Conservation (phyloP, 345 rosid genomes). For the Sapria himalayana region DNA sequence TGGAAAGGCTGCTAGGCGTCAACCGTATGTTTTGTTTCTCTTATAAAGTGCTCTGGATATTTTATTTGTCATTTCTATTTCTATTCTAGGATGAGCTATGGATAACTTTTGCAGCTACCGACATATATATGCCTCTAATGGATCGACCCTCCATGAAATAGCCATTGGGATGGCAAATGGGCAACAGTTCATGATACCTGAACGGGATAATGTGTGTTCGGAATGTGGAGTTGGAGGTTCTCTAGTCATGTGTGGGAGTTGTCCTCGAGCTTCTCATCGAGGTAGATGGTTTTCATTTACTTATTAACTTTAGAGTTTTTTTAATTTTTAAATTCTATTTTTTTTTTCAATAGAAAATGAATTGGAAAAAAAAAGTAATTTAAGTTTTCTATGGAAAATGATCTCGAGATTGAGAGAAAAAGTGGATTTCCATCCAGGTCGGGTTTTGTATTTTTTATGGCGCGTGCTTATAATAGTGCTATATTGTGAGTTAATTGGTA, state of each 20-base stretch:
- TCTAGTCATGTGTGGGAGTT: constrained; percentile 51
- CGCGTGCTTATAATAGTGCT: no score
- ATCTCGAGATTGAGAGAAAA: no score
- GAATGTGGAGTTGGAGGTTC: constrained; percentile 74
- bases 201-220: constrained; percentile 76
- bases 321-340: no score
- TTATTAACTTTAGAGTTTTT: neutral
- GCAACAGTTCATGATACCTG: constrained; percentile 39
- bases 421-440: no score
- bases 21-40: constrained; percentile 74
- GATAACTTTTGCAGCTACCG: constrained; percentile 43
- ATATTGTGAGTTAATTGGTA: no score
- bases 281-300: constrained; percentile 21
- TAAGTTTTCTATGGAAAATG: no score
- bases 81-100: constrained; percentile 5
- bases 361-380: no score
- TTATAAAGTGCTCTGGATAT: constrained; percentile 4
- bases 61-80: constrained; percentile 8
- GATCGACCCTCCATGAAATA: constrained; percentile 78
- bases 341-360: no score
- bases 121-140: constrained; percentile 67
- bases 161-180: constrained; percentile 74
- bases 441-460: no score
- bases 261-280: constrained; percentile 80
- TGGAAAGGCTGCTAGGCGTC: constrained; percentile 98